Evolutionary conservation across 1,284 basidiomycete species (phyloP).

Genomic region (Flammula alnicola): DNA sequence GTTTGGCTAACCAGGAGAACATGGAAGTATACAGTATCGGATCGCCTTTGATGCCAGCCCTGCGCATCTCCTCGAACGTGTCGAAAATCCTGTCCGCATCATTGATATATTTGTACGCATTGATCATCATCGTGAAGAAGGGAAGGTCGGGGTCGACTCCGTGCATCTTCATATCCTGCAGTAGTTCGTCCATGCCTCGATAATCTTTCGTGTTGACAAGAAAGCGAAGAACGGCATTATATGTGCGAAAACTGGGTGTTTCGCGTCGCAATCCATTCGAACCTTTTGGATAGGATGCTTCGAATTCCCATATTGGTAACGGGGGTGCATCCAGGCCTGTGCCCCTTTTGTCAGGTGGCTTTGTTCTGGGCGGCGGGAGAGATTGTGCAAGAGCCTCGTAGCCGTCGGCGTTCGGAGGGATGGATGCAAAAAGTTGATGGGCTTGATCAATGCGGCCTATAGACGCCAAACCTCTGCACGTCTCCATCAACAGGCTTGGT

Average conservation of each 20-base stretch:
- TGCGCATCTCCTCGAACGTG: constrained; percentile 24
- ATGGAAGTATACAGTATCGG: constrained; percentile 61
- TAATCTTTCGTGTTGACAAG: constrained; percentile 43
- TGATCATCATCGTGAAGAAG: constrained; percentile 67
- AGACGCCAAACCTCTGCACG: constrained; percentile 17
- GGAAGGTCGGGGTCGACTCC: constrained; percentile 57
- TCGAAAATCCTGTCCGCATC: not conserved
- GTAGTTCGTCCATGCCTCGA: constrained; percentile 59
- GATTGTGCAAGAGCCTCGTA: not conserved
- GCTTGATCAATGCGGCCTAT: constrained; percentile 15
- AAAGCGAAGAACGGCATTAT: not conserved
- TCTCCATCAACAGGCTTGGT: constrained; percentile 3
- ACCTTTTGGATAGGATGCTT: no score
- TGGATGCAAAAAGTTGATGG: constrained; percentile 17
- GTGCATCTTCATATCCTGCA: constrained; percentile 54
- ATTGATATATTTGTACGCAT: constrained; percentile 51
- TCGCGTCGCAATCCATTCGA: no score
- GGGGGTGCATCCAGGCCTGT: no score
- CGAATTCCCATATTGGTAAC: no score
- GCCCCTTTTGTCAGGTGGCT: not conserved
- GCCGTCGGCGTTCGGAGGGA: constrained; percentile 3
- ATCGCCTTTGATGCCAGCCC: constrained; percentile 57
- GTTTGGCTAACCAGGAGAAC: constrained; percentile 69
- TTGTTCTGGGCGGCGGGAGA: not conserved
- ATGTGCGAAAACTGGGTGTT: no score